phyloP scores from a whole-genome alignment of 2,329 filamentous ascomycete species.

The Tympanopsis confertula region DNA sequence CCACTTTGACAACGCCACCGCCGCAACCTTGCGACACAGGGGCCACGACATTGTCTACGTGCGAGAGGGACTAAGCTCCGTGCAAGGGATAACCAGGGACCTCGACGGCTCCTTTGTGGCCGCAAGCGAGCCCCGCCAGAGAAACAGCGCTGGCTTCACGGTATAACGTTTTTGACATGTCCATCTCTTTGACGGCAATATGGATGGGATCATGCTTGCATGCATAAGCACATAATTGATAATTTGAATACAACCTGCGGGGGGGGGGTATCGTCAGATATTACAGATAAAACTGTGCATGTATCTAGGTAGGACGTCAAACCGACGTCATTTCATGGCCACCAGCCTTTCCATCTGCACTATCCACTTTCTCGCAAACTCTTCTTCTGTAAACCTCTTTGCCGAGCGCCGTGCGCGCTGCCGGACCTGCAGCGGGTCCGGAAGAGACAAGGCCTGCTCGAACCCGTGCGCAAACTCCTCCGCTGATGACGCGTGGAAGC shows the following conservation, averaged over 20 bases:
- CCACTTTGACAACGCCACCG: slow-evolving; percentile 51
- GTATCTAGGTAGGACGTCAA: too few species aligned
- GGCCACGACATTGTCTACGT: slow-evolving; percentile 68
- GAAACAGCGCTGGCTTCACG: slow-evolving; percentile 54
- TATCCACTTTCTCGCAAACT: slow-evolving; percentile 72
- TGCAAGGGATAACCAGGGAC: slow-evolving; percentile 55
- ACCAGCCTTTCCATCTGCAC: slow-evolving; percentile 65
- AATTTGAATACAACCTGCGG: too few species aligned
- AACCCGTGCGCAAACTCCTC: slow-evolving; percentile 74
- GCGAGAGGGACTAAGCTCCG: slow-evolving; percentile 49
- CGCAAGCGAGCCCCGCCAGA: slow-evolving; percentile 64
- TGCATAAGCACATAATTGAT: too few species aligned
- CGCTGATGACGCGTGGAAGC: slow-evolving; percentile 73
- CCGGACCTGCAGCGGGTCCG: slow-evolving; percentile 66
- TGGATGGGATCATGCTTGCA: too few species aligned
- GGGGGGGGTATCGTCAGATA: too few species aligned
- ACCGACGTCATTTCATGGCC: too few species aligned
- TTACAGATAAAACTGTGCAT: too few species aligned
- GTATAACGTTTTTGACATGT: too few species aligned
- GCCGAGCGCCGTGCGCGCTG: slow-evolving; percentile 66
- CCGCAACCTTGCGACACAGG: slow-evolving; percentile 45
- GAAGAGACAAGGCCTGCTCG: slow-evolving; percentile 60
- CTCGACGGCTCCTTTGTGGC: slow-evolving; percentile 65
- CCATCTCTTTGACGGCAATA: too few species aligned
- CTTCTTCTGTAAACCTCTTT: slow-evolving; percentile 74